phyloP scores from a whole-genome alignment of 2,329 filamentous ascomycete genomes.

The Colletotrichum australisinense region DNA sequence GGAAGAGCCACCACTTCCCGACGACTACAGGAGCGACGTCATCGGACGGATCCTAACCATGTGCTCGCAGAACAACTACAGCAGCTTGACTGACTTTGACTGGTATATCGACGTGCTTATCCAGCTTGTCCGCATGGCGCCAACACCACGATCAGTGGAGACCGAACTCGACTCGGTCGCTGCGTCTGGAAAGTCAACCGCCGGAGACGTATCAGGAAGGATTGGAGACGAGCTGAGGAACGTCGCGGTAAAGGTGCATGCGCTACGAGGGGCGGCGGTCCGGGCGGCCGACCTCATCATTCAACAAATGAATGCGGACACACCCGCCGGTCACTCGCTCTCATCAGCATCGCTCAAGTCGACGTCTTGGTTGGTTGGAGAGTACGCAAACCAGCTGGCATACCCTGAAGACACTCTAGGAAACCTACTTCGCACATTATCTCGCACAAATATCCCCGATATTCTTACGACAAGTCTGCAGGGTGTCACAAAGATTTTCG shows the following conservation, averaged over 20 bases:
- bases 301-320: conserved; percentile 64
- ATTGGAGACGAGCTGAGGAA: conserved; percentile 91
- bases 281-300: conserved; percentile 84
- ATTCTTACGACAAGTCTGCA: conserved; percentile 86
- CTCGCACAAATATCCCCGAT: conserved; percentile 68
- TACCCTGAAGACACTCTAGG: conserved; percentile 79
- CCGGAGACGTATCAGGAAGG: conserved; percentile 69
- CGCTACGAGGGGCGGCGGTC: conserved; percentile 82
- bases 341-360: conserved; percentile 77
- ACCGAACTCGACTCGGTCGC: conserved; percentile 47
- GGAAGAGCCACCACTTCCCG: conserved; percentile 74
- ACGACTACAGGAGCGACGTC: conserved; percentile 87
- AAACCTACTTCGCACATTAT: conserved; percentile 75
- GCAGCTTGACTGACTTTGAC: conserved; percentile 89
- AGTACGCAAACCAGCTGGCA: conserved; percentile 81
- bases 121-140: conserved; percentile 82
- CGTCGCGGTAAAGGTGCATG: conserved; percentile 90
- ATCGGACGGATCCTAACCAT: conserved; percentile 87
- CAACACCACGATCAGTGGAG: conserved; percentile 54
- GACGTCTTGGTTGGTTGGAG: conserved; percentile 87
- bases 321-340: conserved; percentile 65
- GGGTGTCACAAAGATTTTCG: conserved; percentile 86
- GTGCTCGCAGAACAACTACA: conserved; percentile 90
- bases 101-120: conserved; percentile 96
- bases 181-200: conserved; percentile 41